Base-by-base conservation (phyloP, 164 flowering plant genomes). In the Vitis rupestris region DNA sequence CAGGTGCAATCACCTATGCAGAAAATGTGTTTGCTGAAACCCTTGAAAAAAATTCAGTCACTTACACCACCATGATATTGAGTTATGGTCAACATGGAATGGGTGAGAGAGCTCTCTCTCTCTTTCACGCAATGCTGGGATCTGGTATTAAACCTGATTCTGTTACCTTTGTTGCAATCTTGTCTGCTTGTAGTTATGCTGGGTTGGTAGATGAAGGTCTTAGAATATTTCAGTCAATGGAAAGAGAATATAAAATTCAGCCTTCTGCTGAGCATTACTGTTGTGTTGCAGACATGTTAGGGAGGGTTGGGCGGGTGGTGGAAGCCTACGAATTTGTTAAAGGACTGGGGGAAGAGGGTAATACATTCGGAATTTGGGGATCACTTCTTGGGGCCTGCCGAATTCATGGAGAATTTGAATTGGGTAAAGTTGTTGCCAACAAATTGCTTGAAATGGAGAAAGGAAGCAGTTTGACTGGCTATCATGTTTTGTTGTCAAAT, bases 41-140 rank as follows among this genome's bases (percentile, higher is more conserved):
- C 47, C 63, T 62, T 27, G 88, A 83, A 72, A 95, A 75, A 69
- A 95, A 85, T 74, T 76, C 92, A 4, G 91, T 91, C 44, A 85
- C 97, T 6, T 95, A 81, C 79, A 93, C 94, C 17, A 84, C 83
- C 61, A 95, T 95, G 97, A 91, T 93, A 70, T 66, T 84, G 72
- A 90, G 90, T 19, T 93, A 85, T 70, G 99, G 95, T 47, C 94
- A 90, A 54, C 94, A 95, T 81, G 98, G 99, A 15, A 81, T 82
- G 76, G 93, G 92, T 19, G 86, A 84, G 61, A 82, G 66, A 74
- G 97, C 99, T 64, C 70, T 92, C 9, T 76, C 80, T 31, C 53
- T 94, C 59, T 92, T 91, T 65, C 49, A 70, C 51, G 78, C 83
- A 37, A 87, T 93, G 93, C 75, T 66, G 57, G 68, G 48, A 58